Base-by-base conservation (phyloP, 2,329 filamentous ascomycete species). In the Aspergillus sp. region DNA sequence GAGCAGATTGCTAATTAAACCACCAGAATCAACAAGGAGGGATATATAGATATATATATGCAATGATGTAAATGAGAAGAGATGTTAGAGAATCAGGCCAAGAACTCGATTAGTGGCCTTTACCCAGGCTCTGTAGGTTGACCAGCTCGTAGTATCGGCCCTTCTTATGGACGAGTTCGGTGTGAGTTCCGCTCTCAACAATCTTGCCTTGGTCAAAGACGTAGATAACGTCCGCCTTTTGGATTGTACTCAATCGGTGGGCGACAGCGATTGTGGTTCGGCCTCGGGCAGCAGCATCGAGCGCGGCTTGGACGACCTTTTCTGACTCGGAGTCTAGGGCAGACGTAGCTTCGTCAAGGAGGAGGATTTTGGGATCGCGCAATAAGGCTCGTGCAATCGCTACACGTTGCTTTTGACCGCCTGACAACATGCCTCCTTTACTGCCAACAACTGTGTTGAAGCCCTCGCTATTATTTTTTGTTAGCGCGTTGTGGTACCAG, bases 221-320 rank as follows among this genome's bases (percentile, higher is more conserved):
- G 64, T 96, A 97, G 66, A 98, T 98, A 49, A 93, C 79, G 70
- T 98, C 93, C 0, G 93, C 93, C 72, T 95, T 93, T 72, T 96
- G 92, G 60, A 98, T 97, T 0, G 95, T 97, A 69, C 87, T 91
- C 6, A 99, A 79, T 23, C 95, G 83, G 76, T 99, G 93, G 3
- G 95, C 95, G 1, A 99, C 93, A 1, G 93, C 93, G 62, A 99
- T 95, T 0, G 93, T 98, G 6, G 92, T 96, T 52, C 92, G 84
- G 45, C 88, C 91, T 79, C 90, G 89, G 19, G 91, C 88, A 2
- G 92, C 92, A 62, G 87, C 86, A 73, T 97, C 91, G 3, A 96
- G 78, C 0, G 90, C 90, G 2, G 84, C 87, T 3, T 90, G 91
- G 6, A 81, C 78, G 40, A 82, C 76, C 70, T 82, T 78, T 69